These are phyloP conservation scores for Diplodia scrobiculata DNA, from an alignment of 2,329 filamentous ascomycete genomes.

Conservation along the genomic window DNA sequence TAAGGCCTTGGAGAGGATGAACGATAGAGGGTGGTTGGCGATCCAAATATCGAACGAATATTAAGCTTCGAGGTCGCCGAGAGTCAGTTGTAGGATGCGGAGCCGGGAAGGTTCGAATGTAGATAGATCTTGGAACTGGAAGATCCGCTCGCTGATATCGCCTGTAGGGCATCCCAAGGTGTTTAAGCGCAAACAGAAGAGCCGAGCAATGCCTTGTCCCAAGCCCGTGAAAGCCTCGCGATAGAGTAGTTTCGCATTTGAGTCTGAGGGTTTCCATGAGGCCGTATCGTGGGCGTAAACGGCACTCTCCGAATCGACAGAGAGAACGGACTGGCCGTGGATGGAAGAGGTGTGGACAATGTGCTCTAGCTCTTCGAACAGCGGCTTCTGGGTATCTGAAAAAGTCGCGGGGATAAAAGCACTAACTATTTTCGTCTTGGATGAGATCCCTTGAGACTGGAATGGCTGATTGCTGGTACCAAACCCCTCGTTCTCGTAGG, in stretches of 20 bases:
- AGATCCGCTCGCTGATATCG: neutral
- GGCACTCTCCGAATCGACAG: neutral
- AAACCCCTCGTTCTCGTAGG: constrained; percentile 28
- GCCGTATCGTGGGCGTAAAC: neutral
- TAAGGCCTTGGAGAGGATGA: constrained; percentile 49
- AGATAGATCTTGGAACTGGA: neutral
- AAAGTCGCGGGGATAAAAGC: neutral
- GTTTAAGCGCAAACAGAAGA: neutral
- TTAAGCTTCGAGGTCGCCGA: constrained; percentile 4
- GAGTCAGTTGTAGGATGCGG: neutral
- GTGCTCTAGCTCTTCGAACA: neutral
- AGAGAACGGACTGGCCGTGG: neutral
- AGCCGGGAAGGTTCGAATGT: neutral
- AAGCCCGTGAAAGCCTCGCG: neutral
- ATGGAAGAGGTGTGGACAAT: neutral
- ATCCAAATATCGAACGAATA: constrained; percentile 50
- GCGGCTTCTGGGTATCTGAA: neutral
- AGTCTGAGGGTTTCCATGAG: neutral
- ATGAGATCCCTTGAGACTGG: neutral
- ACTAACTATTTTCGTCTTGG: neutral
- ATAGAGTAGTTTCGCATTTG: neutral
- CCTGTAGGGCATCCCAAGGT: constrained; percentile 2
- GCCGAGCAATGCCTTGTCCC: neutral
- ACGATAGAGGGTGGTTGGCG: constrained; percentile 46
- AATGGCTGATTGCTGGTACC: constrained; percentile 30